These are phyloP conservation scores for Leishmania martiniquensis DNA, from an alignment of 208 protist genomes.

Conservation along the genomic window DNA sequence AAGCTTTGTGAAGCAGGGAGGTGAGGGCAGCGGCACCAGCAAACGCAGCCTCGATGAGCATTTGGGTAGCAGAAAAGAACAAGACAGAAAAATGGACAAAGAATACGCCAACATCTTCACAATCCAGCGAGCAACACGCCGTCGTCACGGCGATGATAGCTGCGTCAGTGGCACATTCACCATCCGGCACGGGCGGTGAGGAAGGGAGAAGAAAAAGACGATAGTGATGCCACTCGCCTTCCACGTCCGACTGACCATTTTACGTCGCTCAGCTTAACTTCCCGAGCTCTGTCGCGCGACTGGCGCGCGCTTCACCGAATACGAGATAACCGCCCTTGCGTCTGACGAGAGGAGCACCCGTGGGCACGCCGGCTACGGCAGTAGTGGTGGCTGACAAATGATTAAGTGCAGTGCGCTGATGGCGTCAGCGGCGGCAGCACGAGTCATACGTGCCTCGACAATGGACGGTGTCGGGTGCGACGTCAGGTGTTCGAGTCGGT, in stretches of 20 bases:
- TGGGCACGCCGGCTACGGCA: background rate
- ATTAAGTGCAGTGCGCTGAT: background rate
- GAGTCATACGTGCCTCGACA: constrained; percentile 6
- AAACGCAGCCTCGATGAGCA: background rate
- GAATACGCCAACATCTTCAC: background rate
- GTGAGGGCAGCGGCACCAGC: background rate
- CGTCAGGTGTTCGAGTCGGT: constrained; percentile 6
- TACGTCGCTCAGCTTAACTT: background rate
- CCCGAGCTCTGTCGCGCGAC: no score
- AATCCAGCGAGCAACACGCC: background rate
- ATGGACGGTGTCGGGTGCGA: background rate
- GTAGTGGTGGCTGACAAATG: background rate
- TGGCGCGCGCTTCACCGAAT: background rate
- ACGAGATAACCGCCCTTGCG: background rate
- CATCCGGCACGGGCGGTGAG: background rate
- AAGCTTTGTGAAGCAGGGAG: background rate
- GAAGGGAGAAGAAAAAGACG: background rate
- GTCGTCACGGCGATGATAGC: no score
- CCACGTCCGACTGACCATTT: no score
- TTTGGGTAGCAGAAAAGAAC: background rate
- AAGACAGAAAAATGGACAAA: background rate
- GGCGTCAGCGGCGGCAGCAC: background rate
- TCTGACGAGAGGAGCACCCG: no score
- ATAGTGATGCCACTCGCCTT: no score
- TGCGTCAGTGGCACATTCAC: no score